Evolutionary conservation across 768 basidiomycete species (phyloP).

Genomic region (Hemileccinum impolitum): DNA sequence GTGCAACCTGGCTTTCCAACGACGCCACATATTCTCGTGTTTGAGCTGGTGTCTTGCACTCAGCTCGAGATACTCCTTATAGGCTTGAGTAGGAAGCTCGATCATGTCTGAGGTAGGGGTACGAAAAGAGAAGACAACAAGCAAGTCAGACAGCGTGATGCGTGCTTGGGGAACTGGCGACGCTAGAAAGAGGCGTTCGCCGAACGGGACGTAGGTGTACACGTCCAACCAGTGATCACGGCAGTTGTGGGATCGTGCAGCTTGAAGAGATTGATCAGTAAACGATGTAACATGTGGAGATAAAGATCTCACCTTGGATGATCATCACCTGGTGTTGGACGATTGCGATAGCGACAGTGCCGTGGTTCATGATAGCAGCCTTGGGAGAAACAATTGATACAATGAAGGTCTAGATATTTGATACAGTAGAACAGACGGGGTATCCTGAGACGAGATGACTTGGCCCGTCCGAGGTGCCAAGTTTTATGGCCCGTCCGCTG

Average conservation of each 20-base stretch:
- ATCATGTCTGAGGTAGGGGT: conserved; percentile 50
- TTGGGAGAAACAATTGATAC: conserved; percentile 12
- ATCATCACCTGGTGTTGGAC: conserved; percentile 67
- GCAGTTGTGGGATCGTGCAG: conserved; percentile 50
- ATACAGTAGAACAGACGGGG: conserved; percentile 15
- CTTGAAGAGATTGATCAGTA: conserved; percentile 33
- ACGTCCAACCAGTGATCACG: conserved; percentile 65
- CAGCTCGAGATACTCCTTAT: conserved; percentile 54
- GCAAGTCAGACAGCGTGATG: conserved; percentile 56
- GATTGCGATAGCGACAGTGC: conserved; percentile 64
- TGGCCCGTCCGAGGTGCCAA: not conserved
- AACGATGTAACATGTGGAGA: not conserved
- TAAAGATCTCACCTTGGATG: conserved; percentile 51
- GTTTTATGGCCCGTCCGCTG: conserved; percentile 20
- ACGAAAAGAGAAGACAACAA: conserved; percentile 47
- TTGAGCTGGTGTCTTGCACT: conserved; percentile 50
- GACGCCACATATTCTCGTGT: conserved; percentile 58
- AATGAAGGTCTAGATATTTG: conserved; percentile 7
- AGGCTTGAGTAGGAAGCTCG: conserved; percentile 59
- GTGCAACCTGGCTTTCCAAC: conserved; percentile 36
- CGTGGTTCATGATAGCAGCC: conserved; percentile 43
- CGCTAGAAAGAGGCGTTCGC: conserved; percentile 62
- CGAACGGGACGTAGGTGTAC: conserved; percentile 60
- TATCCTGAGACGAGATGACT: not conserved
- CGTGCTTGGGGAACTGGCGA: conserved; percentile 59